A percentile compares a stretch with the other conserved stretches of the same genome.
Conservation (phyloP, 108 stramenopile species). For the Chaetoceros tenuissimus region DNA sequence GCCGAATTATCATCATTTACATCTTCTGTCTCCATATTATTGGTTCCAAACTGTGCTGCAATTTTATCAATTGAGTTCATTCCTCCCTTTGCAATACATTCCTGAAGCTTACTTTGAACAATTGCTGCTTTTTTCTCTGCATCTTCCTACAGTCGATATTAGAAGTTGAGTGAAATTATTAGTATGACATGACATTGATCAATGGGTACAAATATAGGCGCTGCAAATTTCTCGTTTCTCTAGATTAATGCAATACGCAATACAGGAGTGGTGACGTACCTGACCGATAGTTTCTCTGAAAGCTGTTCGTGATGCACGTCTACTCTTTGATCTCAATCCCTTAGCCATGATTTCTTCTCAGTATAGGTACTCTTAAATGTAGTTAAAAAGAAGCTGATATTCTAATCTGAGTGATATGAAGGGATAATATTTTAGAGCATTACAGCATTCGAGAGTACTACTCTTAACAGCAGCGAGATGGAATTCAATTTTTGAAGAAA, state of each 20-base stretch:
- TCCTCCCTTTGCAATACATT: neutral
- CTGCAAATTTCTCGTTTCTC: no score
- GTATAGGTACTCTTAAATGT: no score
- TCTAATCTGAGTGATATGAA: no score
- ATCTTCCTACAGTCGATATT: neutral
- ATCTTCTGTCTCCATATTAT: neutral
- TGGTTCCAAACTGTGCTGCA: neutral
- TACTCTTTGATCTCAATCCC: neutral
- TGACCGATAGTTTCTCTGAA: neutral
- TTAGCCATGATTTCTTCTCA: neutral
- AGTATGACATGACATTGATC: no score
- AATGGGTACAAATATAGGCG: no score
- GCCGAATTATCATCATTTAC: neutral
- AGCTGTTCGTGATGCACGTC: neutral
- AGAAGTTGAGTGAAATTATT: no score
- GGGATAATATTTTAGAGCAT: no score
- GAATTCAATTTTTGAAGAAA: no score
- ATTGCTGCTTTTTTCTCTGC: neutral
- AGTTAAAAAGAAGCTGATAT: no score
- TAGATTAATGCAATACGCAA: no score
- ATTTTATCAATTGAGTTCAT: neutral
- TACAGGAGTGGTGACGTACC: neutral
- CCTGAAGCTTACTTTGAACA: neutral
- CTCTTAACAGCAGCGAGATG: no score
- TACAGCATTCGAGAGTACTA: no score